phyloP scores from a whole-genome alignment of 176 grass and related monocot genomes.

The Oryza rufipogon region DNA sequence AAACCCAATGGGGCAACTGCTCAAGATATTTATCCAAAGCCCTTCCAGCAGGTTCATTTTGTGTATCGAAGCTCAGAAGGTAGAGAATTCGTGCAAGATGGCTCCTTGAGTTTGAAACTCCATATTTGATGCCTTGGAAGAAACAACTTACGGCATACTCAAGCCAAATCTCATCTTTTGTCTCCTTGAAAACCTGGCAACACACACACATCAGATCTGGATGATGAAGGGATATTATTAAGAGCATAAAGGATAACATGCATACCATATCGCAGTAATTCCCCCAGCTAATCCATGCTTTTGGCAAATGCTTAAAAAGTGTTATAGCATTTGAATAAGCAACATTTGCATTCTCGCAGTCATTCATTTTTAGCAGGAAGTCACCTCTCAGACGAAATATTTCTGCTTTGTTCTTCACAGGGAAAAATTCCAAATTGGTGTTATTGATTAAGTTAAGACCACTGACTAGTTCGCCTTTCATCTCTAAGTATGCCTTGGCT shows the following conservation, averaged over 20 bases:
- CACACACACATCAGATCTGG: neutral
- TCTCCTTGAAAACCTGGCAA: conserved; percentile 92
- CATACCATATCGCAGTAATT: conserved; percentile 99
- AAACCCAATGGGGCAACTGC: conserved; percentile 97
- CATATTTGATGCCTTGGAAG: conserved; percentile 95
- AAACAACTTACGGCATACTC: conserved; percentile 95
- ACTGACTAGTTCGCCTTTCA: conserved; percentile 92
- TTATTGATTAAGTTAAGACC: conserved; percentile 94
- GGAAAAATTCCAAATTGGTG: conserved; percentile 97
- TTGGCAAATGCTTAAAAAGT: conserved; percentile 94
- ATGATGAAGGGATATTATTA: conserved; percentile 28
- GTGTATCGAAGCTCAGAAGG: conserved; percentile 95
- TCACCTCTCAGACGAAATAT: conserved; percentile 96
- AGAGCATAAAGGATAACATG: conserved; percentile 1
- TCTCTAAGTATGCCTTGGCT: conserved; percentile 97
- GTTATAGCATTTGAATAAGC: conserved; percentile 89
- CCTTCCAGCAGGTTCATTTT: conserved; percentile 86
- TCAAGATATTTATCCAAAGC: conserved; percentile 98
- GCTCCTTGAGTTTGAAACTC: conserved; percentile 91
- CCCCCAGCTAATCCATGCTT: conserved; percentile 99
- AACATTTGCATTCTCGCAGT: conserved; percentile 72
- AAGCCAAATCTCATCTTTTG: conserved; percentile 85
- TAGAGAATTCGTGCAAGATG: conserved; percentile 96
- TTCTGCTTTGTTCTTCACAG: conserved; percentile 95
- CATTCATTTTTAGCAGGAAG: conserved; percentile 88